Base-by-base conservation (phyloP, 345 rosid genomes). In the Aethionema arabicum region DNA sequence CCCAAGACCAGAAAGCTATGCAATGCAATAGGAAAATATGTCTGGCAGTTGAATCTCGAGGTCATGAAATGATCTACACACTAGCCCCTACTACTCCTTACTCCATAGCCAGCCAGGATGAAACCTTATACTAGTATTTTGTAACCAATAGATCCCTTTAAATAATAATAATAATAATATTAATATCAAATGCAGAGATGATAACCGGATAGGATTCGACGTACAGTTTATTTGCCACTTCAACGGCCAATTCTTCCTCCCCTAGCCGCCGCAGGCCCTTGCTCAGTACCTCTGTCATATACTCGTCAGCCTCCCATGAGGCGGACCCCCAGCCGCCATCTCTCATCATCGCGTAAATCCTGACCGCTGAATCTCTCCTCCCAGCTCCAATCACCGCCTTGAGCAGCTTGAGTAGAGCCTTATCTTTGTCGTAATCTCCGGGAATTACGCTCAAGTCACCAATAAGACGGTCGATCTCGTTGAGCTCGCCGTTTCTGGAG, bases 341-440 rank as follows among this genome's bases (percentile, higher is more conserved):
- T 76, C 67, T 87, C 96, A 92, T 75, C 81, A 86, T 36, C 63
- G 16, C 55, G 59, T 60, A 83, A 32, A 92, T 80, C 84, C 79
- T 80, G 33, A 87, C 91, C 79, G 82, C 79, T 45, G 95, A 69
- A 37, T 82, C 91, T 69, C 61, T 92, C 77, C 82, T 81, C 50
- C 78, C 85, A 0, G 89, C 88, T 16, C 74, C 80, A 32, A 80
- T 63, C 69, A 87, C 75, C 1, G 78, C 90, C 72, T 67, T 90
- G 16, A 87, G 61, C 66, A 87, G 59, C 68, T 82, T 80, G 65
- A 47, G 49, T 32, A 82, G 54, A 5, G 79, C 82, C 75, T 66
- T 84, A 32, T 79, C 88, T 8, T 65, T 74, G 15, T 77, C 76
- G 47, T 76, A 69, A 31, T 78, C 74, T 10, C 72, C 73, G 11